Base-by-base conservation (phyloP, 1,284 basidiomycete genomes). In the Limonomyces culmigenus region DNA sequence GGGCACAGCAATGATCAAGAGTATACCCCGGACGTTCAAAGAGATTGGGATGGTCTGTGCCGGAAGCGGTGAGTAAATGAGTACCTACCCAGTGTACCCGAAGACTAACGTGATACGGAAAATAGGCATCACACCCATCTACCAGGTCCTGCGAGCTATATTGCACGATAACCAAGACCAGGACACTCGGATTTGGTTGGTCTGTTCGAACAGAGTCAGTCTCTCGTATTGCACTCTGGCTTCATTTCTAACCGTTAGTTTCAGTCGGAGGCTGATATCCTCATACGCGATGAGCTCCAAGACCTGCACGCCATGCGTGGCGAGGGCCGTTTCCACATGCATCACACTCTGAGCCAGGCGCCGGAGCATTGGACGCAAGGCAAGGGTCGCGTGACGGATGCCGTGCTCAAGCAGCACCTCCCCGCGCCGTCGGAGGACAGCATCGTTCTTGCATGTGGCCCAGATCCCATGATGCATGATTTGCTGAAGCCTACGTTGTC, bases 111-210 rank as follows among this genome's bases (percentile, higher is more conserved):
- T n/a, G 8, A 8, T 27, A 18, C 5, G 3, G n/a, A n/a, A n/a
- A n/a, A n/a, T 23, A 60, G 73, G 71, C 13, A 67, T 77, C 39
- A 74, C 74, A 0, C 74, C 74, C 0, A 72, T 73, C 31, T 47
- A 70, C 1, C 68, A 71, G 45, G 59, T 72, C 12, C 51, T 74
- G 2, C 59, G 66, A 1, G 60, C 59, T 29, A 55, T 75, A 27
- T 50, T 74, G 34, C 51, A 53, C 16, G 67, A 72, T 43, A 18
- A 39, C 1, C 41, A 45, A 14, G 59, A 65, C 37, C 42, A 39
- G 0, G 48, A 52, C 27, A 62, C 64, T 2, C 55, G 58, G n/a
- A 51, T 70, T 11, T 72, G 61, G 62, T 40, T 75, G 21, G 43
- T 77, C 19, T 42, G 58, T 62, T n/a, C n/a, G n/a, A 19, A n/a